phyloP scores from a whole-genome alignment of 306 rosid genomes.

The Fagus sylvatica region DNA sequence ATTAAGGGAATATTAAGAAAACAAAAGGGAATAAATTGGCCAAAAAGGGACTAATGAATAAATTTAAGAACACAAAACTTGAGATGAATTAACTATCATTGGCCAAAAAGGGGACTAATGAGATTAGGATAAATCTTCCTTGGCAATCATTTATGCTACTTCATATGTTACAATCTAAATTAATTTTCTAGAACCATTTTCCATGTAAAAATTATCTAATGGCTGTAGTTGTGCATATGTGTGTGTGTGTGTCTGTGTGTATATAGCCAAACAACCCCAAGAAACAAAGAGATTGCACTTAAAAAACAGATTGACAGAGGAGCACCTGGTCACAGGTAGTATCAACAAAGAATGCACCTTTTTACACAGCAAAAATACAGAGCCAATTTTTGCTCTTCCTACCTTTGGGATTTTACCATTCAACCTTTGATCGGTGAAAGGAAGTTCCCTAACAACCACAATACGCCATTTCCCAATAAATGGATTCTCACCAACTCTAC shows the following conservation, averaged over 20 bases:
- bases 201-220: no score
- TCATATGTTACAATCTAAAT: neutral
- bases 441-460: slow-evolving; percentile 82
- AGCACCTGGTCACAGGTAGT: neutral
- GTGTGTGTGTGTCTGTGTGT: no score
- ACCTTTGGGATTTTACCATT: slow-evolving; percentile 94
- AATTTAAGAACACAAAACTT: neutral
- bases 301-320: neutral
- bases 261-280: no score
- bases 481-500: slow-evolving; percentile 56
- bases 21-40: no score
- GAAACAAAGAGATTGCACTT: no score
- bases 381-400: neutral
- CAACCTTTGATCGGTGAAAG: slow-evolving; percentile 86
- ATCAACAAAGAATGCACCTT: neutral
- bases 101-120: neutral
- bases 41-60: no score
- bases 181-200: neutral
- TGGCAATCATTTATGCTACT: neutral
- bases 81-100: neutral
- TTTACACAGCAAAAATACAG: neutral
- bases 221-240: no score
- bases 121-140: neutral
- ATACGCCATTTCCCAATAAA: slow-evolving; percentile 89
- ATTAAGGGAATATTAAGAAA: no score